Conservation (phyloP, 2,329 filamentous ascomycete genomes). For the Septoria linicola region DNA sequence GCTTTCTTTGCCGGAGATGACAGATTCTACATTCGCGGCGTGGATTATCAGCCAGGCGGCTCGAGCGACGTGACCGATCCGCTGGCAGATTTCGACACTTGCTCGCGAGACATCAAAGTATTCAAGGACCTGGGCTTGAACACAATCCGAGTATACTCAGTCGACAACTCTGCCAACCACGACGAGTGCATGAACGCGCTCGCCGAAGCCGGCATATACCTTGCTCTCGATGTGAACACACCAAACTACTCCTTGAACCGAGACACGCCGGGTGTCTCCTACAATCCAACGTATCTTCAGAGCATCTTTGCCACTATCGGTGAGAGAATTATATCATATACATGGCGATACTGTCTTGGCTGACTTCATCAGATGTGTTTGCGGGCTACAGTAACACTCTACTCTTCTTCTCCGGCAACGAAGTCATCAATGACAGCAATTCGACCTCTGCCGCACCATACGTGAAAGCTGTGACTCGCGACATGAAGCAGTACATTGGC, state of each 20-base stretch:
- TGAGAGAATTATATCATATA: no score
- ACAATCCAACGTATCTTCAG: constrained; percentile 83
- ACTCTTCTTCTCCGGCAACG: constrained; percentile 78
- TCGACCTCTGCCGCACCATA: constrained; percentile 66
- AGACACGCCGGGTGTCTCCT: constrained; percentile 64
- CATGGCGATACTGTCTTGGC: constrained; percentile 62
- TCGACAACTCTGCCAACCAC: constrained; percentile 79
- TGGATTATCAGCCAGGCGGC: constrained; percentile 56
- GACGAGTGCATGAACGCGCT: constrained; percentile 79
- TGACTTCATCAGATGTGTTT: constrained; percentile 73
- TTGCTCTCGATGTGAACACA: constrained; percentile 85
- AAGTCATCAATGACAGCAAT: constrained; percentile 66
- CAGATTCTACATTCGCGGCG: constrained; percentile 60
- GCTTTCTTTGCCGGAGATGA: constrained; percentile 62
- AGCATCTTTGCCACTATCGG: constrained; percentile 28
- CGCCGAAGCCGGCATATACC: constrained; percentile 81
- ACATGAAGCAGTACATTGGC: constrained; percentile 76
- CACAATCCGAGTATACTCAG: constrained; percentile 87
- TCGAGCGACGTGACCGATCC: constrained; percentile 66
- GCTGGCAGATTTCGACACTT: constrained; percentile 66
- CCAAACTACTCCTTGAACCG: constrained; percentile 84
- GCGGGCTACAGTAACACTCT: constrained; percentile 81
- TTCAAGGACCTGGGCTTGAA: constrained; percentile 86
- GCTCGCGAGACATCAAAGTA: constrained; percentile 73
- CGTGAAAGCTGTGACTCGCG: constrained; percentile 66